Evolutionary conservation across 208 protist species (phyloP).

Genomic region (Phytomonas serpens): DNA sequence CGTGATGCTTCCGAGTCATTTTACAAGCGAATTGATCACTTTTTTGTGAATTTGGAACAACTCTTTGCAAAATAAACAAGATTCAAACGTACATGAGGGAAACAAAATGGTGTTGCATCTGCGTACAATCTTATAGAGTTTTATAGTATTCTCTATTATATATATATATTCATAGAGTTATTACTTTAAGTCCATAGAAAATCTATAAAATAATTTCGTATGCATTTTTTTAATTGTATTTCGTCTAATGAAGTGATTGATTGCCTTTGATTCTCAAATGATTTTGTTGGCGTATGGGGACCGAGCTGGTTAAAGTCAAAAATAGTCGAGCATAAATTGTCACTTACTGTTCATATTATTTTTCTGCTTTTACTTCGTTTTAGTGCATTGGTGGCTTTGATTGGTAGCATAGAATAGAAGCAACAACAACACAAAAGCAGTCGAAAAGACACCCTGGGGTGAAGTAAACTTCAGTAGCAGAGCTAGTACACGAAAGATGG

Average conservation of each 20-base stretch:
- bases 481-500: constrained; percentile 13
- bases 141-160: constrained; percentile 14
- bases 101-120: neutral
- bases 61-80: constrained; percentile 29
- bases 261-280: constrained; percentile 8
- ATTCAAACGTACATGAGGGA: neutral
- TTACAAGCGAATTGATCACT: constrained; percentile 81
- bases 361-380: constrained; percentile 12
- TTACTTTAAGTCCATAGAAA: constrained; percentile 1
- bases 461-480: neutral
- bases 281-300: neutral
- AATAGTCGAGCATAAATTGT: neutral
- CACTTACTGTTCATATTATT: constrained; percentile 7
- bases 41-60: constrained; percentile 62
- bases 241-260: constrained; percentile 3
- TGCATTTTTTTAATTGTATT: neutral
- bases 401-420: constrained; percentile 2
- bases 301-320: neutral
- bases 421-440: constrained; percentile 1
- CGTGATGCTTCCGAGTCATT: constrained; percentile 54
- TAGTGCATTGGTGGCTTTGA: neutral
- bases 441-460: neutral
- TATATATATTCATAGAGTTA: constrained; percentile 5
- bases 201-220: constrained; percentile 1
- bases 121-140: constrained; percentile 1